Base-by-base conservation (phyloP, 164 flowering plant genomes). In the Nymphaea colorata region DNA sequence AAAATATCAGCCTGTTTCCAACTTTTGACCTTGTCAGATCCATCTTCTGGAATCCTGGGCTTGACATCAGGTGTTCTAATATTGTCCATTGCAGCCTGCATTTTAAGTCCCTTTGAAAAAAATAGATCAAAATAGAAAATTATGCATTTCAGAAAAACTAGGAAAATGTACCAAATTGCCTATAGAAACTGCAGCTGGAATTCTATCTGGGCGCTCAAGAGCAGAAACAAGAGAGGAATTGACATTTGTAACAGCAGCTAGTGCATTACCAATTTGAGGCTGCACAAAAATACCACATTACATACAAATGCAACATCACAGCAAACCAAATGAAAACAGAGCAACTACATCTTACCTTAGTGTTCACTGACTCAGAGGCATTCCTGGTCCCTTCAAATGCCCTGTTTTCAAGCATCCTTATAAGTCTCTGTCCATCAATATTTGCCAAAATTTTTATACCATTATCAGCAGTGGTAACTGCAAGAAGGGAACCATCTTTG, bases 401-500 rank as follows among this genome's bases (percentile, higher is more conserved):
- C 63, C 63, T 61, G 17, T 36, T 61, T 17, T 61, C 63, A 7
- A 61, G 41, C 63, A 6, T n/a, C 11, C 17, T 12, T 12, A 61
- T 61, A 8, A 61, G 63, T 17, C 41, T 61, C 41, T 61, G 63
- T 82, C 82, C 65, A 81, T 64, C 87, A 16, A 76, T 47, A 74
- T 82, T 86, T 59, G 87, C 86, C 36, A 86, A 76, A 68, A 86
- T 72, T 79, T 82, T 86, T 44, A 86, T 61, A 25, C 86, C 78
- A 75, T 82, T 84, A 14, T 86, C 86, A 75, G 69, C 82, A 4
- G 90, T 82, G 47, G 90, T 82, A 44, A 84, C 86, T 70, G 90
- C 90, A 60, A 86, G 70, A n/a, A 86, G 70, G 16, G 74, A 76
- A 67, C 90, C 90, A 73, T 82, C 87, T 70, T 81, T 86, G 81